A percentile compares a stretch with the other conserved stretches of the same genome.
These are phyloP conservation scores for Neckera pumila DNA, from an alignment of 225 moss, liverwort and hornwort genomes.

Conservation along the genomic window DNA sequence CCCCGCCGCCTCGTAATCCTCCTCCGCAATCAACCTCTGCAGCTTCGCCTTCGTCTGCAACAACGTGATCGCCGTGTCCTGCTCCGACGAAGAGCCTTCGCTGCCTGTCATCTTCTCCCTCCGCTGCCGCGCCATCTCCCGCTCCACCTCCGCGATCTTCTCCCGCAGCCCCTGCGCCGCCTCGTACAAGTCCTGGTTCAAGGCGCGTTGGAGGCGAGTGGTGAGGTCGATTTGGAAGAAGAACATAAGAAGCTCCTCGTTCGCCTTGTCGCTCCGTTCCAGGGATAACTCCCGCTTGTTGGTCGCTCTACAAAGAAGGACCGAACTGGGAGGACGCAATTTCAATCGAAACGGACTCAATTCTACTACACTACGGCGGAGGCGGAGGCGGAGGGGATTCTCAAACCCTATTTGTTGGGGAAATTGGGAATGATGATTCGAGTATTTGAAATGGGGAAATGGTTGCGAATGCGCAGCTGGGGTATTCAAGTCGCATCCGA, in stretches of 20 bases:
- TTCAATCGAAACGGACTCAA: neutral
- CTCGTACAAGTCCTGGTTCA: conserved; percentile 90
- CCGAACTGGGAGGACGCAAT: neutral
- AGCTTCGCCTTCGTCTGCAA: conserved; percentile 80
- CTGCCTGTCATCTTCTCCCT: conserved; percentile 71
- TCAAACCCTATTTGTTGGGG: neutral
- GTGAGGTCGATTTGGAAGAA: conserved; percentile 87
- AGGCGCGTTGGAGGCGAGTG: conserved; percentile 75
- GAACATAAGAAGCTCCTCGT: conserved; percentile 82
- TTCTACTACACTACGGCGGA: neutral
- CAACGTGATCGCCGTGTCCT: conserved; percentile 70
- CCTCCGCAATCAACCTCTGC: conserved; percentile 60
- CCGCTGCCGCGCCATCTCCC: conserved; percentile 66
- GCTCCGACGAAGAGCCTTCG: conserved; percentile 34
- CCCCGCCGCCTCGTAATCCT: conserved; percentile 81
- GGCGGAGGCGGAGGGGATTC: neutral
- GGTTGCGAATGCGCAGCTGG: neutral
- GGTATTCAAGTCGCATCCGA: neutral
- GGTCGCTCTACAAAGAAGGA: conserved; percentile 16
- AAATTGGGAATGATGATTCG: neutral
- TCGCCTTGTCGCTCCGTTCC: conserved; percentile 72
- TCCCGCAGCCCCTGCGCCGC: conserved; percentile 86
- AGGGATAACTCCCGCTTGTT: conserved; percentile 27
- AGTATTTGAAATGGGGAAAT: neutral
- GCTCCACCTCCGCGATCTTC: conserved; percentile 90